Base-by-base conservation (phyloP, 768 basidiomycete genomes). In the Auricularia sp. region DNA sequence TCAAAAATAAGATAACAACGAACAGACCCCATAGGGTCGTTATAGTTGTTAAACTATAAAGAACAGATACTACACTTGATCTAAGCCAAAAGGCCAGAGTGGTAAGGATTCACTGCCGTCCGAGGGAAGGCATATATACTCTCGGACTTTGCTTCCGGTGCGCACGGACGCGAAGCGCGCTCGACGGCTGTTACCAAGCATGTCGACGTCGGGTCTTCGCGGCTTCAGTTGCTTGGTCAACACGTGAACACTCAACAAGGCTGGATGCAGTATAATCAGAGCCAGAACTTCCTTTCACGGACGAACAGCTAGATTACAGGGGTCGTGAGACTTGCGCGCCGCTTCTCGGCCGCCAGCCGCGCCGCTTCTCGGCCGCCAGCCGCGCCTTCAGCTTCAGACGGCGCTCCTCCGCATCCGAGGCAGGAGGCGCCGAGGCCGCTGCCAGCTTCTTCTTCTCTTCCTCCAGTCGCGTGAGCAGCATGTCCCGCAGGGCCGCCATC, bases 61-160 rank as follows among this genome's bases (percentile, higher is more conserved):
- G 88, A 90, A 90, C 89, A 92, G 89, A 90, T 92, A 91, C 89
- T 90, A 91, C 89, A 91, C 89, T 90, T 90, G 89, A 90, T 91
- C 89, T 90, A 90, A 91, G 89, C 89, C 89, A 90, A 89, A 88
- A 89, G 88, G 87, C 88, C 88, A 89, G 88, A 89, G 88, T 88
- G 88, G 87, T 88, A 80, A 86, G 69, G 77, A 65, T 65, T 0
- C 47, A 7, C 1, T 1, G 39, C 1, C 3, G 39, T 8, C 13
- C 39, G 39, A 14, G 39, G 13, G 8, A 2, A 7, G 39, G 39
- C 39, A 42, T 42, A 42, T 42, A 14, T 42, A 42, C 39, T 42
- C 39, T 42, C 8, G 8, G 2, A 14, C 7, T 42, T 42, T 42
- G 39, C 39, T 14, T 42, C 39, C 39, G 39, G 39, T 14, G 39